These are phyloP conservation scores for Spinellus fusiger DNA, from an alignment of 192 early-diverging fungal species.

Conservation along the genomic window DNA sequence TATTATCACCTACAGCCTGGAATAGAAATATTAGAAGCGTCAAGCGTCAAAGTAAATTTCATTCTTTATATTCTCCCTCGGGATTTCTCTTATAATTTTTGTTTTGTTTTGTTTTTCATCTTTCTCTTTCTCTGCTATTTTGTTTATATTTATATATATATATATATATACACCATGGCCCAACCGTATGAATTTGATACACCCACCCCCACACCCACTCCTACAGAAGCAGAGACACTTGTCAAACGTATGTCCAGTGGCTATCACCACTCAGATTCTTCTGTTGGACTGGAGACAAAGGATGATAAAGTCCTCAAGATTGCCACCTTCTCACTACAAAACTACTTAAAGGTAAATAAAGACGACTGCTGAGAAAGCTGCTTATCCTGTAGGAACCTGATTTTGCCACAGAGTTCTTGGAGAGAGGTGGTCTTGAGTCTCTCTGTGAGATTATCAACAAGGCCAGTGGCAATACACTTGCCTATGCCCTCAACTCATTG, in stretches of 20 bases:
- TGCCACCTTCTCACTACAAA: constrained; percentile 56
- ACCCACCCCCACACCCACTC: constrained; percentile 10
- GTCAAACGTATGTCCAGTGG: constrained; percentile 22
- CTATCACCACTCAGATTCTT: background rate
- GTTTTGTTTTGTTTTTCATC: background rate
- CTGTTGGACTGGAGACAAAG: constrained; percentile 12
- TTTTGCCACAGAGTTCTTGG: constrained; percentile 59
- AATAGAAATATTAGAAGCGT: too few relatives aligned
- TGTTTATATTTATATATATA: too few relatives aligned
- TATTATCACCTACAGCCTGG: too few relatives aligned
- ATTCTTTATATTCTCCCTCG: background rate
- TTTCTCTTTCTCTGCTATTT: background rate
- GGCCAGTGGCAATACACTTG: constrained; percentile 56
- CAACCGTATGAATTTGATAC: constrained; percentile 8
- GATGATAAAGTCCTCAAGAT: constrained; percentile 53
- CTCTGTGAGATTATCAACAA: constrained; percentile 56
- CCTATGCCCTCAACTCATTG: constrained; percentile 62
- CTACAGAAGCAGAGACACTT: constrained; percentile 19
- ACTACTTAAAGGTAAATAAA: constrained; percentile 48
- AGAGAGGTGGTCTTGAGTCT: constrained; percentile 44
- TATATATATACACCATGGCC: constrained; percentile 1
- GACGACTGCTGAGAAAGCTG: background rate
- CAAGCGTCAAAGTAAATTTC: too few relatives aligned
- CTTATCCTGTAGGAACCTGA: constrained; percentile 46
- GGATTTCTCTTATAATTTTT: background rate